A percentile compares a stretch with the other conserved stretches of the same genome.
Evolutionary conservation across 768 basidiomycete genomes (phyloP).

Genomic region (Tylopilus vinaceipallidus): DNA sequence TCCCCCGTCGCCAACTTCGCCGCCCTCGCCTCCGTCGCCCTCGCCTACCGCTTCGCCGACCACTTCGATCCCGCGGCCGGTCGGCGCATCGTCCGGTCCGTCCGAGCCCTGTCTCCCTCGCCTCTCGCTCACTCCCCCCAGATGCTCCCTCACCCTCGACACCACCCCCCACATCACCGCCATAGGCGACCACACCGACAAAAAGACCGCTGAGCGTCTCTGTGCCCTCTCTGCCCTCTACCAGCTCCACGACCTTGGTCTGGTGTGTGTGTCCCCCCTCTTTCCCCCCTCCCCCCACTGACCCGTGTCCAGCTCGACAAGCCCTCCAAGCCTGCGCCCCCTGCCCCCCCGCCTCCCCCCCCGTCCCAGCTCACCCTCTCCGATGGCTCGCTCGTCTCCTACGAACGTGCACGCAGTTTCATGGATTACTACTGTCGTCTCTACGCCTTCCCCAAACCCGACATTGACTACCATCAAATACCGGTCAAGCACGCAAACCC

Average conservation of each 20-base stretch:
- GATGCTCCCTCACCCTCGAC: constrained; percentile 26
- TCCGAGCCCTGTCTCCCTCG: neutral
- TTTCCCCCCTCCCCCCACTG: neutral
- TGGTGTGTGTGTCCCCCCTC: constrained; percentile 50
- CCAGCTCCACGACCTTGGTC: constrained; percentile 59
- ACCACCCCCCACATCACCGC: constrained; percentile 45
- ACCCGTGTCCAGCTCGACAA: constrained; percentile 28
- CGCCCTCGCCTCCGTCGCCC: constrained; percentile 3
- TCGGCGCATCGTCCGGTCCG: constrained; percentile 23
- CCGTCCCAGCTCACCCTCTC: constrained; percentile 42
- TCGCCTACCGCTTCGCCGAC: constrained; percentile 17
- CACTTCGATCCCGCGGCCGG: constrained; percentile 14
- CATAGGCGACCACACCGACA: constrained; percentile 56
- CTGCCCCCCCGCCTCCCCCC: neutral
- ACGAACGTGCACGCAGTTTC: constrained; percentile 79
- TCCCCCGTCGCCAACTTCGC: constrained; percentile 48
- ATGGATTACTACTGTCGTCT: constrained; percentile 93
- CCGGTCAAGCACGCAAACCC: constrained; percentile 21
- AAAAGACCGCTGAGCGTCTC: constrained; percentile 69
- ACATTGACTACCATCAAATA: constrained; percentile 52
- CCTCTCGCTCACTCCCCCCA: constrained; percentile 11
- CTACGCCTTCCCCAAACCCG: constrained; percentile 72
- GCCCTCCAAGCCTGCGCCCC: constrained; percentile 18
- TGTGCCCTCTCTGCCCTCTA: constrained; percentile 73
- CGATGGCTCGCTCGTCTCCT: constrained; percentile 60